Percentiles rank a stretch among this genome's conserved stretches.
phyloP scores from a whole-genome alignment of 2,329 filamentous ascomycete species.

The Scedosporium minutisporum region DNA sequence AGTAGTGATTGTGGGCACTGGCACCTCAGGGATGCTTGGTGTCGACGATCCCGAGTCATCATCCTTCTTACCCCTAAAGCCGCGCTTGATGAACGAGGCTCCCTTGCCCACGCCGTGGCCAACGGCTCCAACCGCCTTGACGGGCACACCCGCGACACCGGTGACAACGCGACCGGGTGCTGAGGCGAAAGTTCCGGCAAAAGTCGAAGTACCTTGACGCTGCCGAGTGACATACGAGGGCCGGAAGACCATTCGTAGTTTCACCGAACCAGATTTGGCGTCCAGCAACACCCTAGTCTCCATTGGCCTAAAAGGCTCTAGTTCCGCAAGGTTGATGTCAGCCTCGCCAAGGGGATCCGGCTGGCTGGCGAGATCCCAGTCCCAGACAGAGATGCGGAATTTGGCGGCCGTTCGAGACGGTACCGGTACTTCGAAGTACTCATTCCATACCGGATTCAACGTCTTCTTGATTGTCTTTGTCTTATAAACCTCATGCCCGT shows the following conservation, averaged over 20 bases:
- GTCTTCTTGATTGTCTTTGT: constrained; percentile 97
- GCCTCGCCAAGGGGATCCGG: constrained; percentile 80
- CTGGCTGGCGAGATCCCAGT: constrained; percentile 95
- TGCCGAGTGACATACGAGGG: constrained; percentile 82
- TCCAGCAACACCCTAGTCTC: constrained; percentile 69
- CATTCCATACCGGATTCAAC: constrained; percentile 88
- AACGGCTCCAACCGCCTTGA: constrained; percentile 72
- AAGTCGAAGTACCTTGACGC: constrained; percentile 84
- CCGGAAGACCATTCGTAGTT: constrained; percentile 81
- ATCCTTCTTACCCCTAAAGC: constrained; percentile 65
- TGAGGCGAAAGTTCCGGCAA: constrained; percentile 78
- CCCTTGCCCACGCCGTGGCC: constrained; percentile 79
- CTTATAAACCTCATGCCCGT: constrained; percentile 86
- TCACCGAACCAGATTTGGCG: constrained; percentile 78
- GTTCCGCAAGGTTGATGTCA: constrained; percentile 62
- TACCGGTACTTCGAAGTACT: constrained; percentile 79
- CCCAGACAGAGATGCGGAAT: constrained; percentile 75
- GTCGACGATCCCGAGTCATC: constrained; percentile 39
- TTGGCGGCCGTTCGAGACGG: constrained; percentile 77
- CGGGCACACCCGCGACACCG: constrained; percentile 72
- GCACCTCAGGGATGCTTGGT: constrained; percentile 30
- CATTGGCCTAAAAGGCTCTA: constrained; percentile 77
- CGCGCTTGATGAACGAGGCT: constrained; percentile 80
- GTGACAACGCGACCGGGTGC: constrained; percentile 80
- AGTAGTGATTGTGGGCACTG: constrained; percentile 27